A percentile compares a stretch with the other conserved stretches of the same genome.
Conservation (phyloP, 495 filamentous ascomycete genomes). For the Amorphotheca resinae region DNA sequence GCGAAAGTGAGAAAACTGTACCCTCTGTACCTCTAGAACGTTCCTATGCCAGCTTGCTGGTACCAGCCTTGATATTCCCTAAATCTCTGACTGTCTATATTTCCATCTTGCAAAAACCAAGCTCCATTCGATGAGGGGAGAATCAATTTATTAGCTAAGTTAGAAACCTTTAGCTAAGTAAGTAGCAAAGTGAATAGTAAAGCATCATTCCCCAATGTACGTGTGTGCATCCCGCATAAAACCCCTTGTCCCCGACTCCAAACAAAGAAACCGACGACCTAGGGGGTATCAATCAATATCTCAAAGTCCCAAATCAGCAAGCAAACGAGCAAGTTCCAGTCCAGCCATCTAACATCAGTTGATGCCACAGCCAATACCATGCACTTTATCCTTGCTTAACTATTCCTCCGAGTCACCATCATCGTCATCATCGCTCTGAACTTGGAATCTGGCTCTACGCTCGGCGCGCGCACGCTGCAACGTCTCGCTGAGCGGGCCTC, state of each 20-base stretch:
- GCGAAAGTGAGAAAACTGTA: too few species aligned
- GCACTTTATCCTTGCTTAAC: background rate
- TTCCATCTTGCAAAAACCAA: too few species aligned
- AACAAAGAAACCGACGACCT: background rate
- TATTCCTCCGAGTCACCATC: background rate
- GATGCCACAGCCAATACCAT: conserved; percentile 1
- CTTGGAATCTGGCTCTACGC: conserved; percentile 3
- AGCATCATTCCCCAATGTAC: too few species aligned
- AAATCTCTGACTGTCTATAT: too few species aligned
- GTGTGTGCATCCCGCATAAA: too few species aligned
- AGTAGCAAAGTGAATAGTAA: too few species aligned
- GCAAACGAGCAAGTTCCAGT: background rate
- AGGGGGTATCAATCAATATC: background rate
- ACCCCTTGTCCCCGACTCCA: background rate
- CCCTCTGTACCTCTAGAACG: too few species aligned
- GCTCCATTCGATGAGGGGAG: too few species aligned
- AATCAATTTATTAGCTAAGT: too few species aligned
- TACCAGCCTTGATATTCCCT: too few species aligned
- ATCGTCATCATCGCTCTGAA: background rate
- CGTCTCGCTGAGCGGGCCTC: conserved; percentile 4
- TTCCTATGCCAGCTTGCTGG: too few species aligned
- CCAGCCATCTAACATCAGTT: conserved; percentile 21
- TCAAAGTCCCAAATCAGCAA: background rate
- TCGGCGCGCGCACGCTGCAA: conserved; percentile 3
- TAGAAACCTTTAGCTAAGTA: too few species aligned